Evolutionary conservation across 2,329 filamentous ascomycete species (phyloP).

Genomic region (Penicillium sp.): DNA sequence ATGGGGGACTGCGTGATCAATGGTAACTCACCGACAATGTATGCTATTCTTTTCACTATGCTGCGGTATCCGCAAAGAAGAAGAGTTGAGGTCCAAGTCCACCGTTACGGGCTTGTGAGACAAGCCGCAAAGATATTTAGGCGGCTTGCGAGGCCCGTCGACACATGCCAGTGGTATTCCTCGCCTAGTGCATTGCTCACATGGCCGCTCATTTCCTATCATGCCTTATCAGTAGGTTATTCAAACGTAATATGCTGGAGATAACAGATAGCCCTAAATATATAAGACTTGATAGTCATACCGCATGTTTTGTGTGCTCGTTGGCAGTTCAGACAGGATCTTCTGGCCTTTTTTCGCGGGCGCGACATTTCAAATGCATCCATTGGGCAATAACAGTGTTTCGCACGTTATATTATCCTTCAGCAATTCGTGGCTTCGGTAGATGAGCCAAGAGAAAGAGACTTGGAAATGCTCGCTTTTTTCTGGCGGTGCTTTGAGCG

Average conservation of each 20-base stretch:
- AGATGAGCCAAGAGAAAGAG: too few relatives aligned
- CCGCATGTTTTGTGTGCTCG: slow-evolving; percentile 14
- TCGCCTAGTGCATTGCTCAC: slow-evolving; percentile 6
- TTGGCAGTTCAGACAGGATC: slow-evolving; percentile 12
- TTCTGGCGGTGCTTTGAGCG: too few relatives aligned
- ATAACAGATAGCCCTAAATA: too few relatives aligned
- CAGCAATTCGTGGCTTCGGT: too few relatives aligned
- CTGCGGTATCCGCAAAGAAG: neutral
- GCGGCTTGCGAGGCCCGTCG: slow-evolving; percentile 9
- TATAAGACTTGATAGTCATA: neutral
- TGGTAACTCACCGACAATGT: neutral
- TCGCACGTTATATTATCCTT: too few relatives aligned
- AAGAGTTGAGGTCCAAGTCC: neutral
- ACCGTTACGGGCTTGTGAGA: neutral
- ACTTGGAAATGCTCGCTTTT: too few relatives aligned
- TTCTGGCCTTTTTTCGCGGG: slow-evolving; percentile 7
- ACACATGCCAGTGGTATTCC: slow-evolving; percentile 5
- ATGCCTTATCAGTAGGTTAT: neutral
- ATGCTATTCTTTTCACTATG: neutral
- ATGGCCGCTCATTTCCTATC: slow-evolving; percentile 12
- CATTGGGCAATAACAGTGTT: too few relatives aligned
- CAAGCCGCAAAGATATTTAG: slow-evolving; percentile 8
- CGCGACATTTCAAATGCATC: neutral
- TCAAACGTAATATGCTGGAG: too few relatives aligned
- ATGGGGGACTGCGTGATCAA: too few relatives aligned